Evolutionary conservation across 768 basidiomycete genomes (phyloP), one percentile per base, ranked within the genome.

Genomic region (Rhodotorula babjevae): DNA sequence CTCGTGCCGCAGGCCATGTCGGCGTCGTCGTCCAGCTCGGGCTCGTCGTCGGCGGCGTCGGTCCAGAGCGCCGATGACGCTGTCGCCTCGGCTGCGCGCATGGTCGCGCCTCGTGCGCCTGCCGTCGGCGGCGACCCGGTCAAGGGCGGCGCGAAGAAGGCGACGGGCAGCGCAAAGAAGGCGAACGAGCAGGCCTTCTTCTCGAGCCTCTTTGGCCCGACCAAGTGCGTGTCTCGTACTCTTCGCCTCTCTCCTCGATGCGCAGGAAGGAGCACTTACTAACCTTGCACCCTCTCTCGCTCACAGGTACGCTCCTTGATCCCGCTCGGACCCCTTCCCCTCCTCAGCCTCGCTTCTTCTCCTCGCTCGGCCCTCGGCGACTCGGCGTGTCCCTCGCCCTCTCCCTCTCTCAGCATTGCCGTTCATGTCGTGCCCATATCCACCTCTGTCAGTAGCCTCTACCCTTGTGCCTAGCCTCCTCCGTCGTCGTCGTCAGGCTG

Each of bases 131-230:
- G 47, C 23, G 25, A 23, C 50, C 29, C 11, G 2, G 46, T 16
- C 61, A 58, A 31, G 61, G n/a, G 52, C 9, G 42, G 2, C 25
- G 8, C 47, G 3, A 33, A 29, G 16, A 36, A 36, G 36, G 36
- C 4, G 5, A 4, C 36, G 36, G 31, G 33, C 61, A n/a, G 33
- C 2, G 21, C 31, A 4, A 10, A 16, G 4, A 33, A 63, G 59
- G n/a, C 23, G 36, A 36, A 36, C 19, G 67, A 69, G 60, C 63
- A 65, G 50, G 67, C 65, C 23, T 75, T 50, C 63, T 75, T 75
- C 42, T 70, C 69, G 4, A 68, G 64, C n/a, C n/a, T 71, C 3
- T n/a, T 75, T 9, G 73, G 69, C 19, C 33, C 73, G 16, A 57
- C 69, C 23, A 71, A 60, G 73, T 70, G 36, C 31, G 33, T 27